Evolutionary conservation across 108 stramenopile genomes (phyloP).

Genomic region (Nitzschia sp.): DNA sequence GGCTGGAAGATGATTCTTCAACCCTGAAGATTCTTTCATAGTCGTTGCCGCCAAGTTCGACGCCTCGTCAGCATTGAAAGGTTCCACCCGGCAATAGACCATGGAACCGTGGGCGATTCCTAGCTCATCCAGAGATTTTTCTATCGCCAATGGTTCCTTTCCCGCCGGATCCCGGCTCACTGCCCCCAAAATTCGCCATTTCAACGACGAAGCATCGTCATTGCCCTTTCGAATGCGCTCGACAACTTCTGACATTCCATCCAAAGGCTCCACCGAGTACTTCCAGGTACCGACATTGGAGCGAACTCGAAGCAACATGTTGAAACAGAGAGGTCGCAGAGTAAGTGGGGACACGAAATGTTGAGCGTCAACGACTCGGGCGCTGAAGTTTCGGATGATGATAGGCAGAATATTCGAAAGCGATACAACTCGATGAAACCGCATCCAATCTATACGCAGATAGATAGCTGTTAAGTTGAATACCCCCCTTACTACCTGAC

Average conservation of each 20-base stretch:
- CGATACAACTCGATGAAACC: neutral
- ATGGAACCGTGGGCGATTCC: constrained; percentile 31
- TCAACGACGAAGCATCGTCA: too few relatives aligned
- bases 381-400: neutral
- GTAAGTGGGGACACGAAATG: neutral
- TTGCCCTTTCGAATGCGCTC: constrained; percentile 4
- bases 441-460: too few relatives aligned
- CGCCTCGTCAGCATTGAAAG: neutral
- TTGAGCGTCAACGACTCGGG: too few relatives aligned
- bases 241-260: neutral
- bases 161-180: constrained; percentile 25
- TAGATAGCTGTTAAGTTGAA: too few relatives aligned
- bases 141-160: constrained; percentile 4
- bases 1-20: neutral
- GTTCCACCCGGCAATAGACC: constrained; percentile 35
- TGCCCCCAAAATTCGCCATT: neutral
- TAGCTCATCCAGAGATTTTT: constrained; percentile 10
- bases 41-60: neutral
- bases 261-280: constrained; percentile 9
- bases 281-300: constrained; percentile 38
- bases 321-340: neutral
- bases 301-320: constrained; percentile 36
- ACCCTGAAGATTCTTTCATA: too few relatives aligned
- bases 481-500: too few relatives aligned
- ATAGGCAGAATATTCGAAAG: neutral